Percentiles rank a stretch among this genome's conserved stretches.
Evolutionary conservation across 2,329 filamentous ascomycete species (phyloP).

Genomic region (Elsinoe fawcettii): DNA sequence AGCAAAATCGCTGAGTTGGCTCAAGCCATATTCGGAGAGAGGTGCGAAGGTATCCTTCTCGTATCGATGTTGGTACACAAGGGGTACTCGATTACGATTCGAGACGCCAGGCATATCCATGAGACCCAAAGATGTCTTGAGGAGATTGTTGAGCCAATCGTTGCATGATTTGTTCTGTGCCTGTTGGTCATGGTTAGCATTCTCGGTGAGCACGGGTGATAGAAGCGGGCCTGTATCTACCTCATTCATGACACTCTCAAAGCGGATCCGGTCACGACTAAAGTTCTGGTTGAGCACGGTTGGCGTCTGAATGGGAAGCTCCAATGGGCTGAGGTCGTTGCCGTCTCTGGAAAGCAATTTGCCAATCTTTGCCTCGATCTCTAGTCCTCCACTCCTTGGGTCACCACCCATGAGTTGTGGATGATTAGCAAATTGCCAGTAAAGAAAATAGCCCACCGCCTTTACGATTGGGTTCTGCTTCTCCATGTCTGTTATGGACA

Average conservation of each 20-base stretch:
- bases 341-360: slow-evolving; percentile 60
- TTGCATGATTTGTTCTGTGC: slow-evolving; percentile 77
- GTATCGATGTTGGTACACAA: slow-evolving; percentile 73
- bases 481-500: slow-evolving; percentile 15
- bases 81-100: slow-evolving; percentile 48
- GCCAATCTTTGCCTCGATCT: slow-evolving; percentile 92
- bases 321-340: slow-evolving; percentile 58
- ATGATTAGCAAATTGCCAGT: not conserved
- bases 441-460: slow-evolving; percentile 16
- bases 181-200: slow-evolving; percentile 37
- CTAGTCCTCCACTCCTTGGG: slow-evolving; percentile 63
- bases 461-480: slow-evolving; percentile 3
- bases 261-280: slow-evolving; percentile 41
- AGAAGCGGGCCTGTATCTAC: slow-evolving; percentile 42
- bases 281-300: slow-evolving; percentile 57
- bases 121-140: slow-evolving; percentile 43
- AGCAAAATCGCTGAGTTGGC: slow-evolving; percentile 47
- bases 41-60: slow-evolving; percentile 82
- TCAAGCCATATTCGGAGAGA: slow-evolving; percentile 53
- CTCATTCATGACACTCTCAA: slow-evolving; percentile 85
- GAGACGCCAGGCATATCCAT: not conserved
- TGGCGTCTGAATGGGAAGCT: slow-evolving; percentile 61
- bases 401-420: slow-evolving; percentile 49
- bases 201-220: not conserved
- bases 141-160: slow-evolving; percentile 67